Percentiles rank a stretch among this genome's conserved stretches.
Evolutionary conservation across 306 rosid species (phyloP).

Genomic region (Quercus berberidifolia): DNA sequence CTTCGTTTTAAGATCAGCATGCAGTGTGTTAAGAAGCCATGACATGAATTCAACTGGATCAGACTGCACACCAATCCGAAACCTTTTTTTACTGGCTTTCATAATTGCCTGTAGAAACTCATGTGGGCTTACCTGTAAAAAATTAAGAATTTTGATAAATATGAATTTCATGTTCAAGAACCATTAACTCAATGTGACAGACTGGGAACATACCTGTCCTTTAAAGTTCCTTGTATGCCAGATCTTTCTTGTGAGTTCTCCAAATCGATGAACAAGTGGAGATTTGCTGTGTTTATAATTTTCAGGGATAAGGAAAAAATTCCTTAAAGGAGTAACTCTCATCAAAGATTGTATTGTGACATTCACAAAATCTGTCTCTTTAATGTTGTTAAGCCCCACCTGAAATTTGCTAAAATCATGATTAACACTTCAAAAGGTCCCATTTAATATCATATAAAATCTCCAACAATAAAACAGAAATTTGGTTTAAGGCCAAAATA

Average conservation of each 20-base stretch:
- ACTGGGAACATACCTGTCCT: conserved; percentile 75
- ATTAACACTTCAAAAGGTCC: conserved; percentile 16
- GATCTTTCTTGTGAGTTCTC: conserved; percentile 95
- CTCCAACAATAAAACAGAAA: conserved; percentile 6
- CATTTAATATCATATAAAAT: not conserved
- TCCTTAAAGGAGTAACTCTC: conserved; percentile 92
- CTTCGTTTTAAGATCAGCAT: conserved; percentile 72
- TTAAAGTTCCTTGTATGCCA: conserved; percentile 96
- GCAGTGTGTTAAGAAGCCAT: conserved; percentile 93
- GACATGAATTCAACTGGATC: conserved; percentile 98
- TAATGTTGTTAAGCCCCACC: conserved; percentile 96
- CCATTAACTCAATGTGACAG: not conserved
- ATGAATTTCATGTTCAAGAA: conserved; percentile 9
- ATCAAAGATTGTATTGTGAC: conserved; percentile 91
- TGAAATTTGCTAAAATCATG: conserved; percentile 23
- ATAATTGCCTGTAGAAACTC: conserved; percentile 97
- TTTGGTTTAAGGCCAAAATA: conserved; percentile 2
- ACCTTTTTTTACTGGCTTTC: conserved; percentile 93
- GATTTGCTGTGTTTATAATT: conserved; percentile 82
- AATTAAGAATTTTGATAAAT: conserved; percentile 8
- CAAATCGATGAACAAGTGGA: conserved; percentile 90
- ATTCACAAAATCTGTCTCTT: conserved; percentile 97
- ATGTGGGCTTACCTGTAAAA: conserved; percentile 85
- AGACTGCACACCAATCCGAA: conserved; percentile 82
- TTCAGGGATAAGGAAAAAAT: conserved; percentile 88